Evolutionary conservation across 345 rosid species (phyloP), one percentile per base, ranked within the genome.

Genomic region (Salix dunnii): DNA sequence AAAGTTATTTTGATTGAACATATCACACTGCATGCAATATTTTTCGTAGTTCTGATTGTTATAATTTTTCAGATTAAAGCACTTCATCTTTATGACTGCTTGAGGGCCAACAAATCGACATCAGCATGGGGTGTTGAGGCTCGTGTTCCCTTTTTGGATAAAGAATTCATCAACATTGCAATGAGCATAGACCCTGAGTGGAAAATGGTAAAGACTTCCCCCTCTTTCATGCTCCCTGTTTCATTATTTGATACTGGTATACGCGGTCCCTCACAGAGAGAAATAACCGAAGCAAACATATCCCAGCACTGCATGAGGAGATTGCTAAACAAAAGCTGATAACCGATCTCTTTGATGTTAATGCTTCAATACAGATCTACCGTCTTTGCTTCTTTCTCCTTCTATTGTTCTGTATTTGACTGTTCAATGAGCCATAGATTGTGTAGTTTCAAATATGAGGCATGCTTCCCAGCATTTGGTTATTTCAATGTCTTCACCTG

Each of bases 51-150:
- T 72, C 68, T 76, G 75, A 74, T 63, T 75, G 64, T 51, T 51
- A 66, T 78, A 28, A 71, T 81, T 63, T 38, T 68, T 81, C 89
- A 92, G 97, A 89, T 92, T 75, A 92, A 92, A 80, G 88, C 91
- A 70, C 97, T 92, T 80, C 92, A 92, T 82, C 92, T 90, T 74
- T 92, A 92, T 83, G 97, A 92, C 76, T 92, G 94, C 87, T 86
- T 92, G 85, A 90, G 97, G 81, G 97, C 97, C 67, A 92, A 92
- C 73, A 92, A 92, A 76, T 81, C 97, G 21, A 90, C 97, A 75
- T 90, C 94, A 43, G 94, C 97, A 67, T 92, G 97, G 97, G 97
- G 97, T 77, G 84, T 92, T 80, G 95, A 92, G 87, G 97, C 95
- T 82, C 94, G 97, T 81, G 94, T 92, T 43, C 97, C 97, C 81